Conservation (phyloP, 2,329 filamentous ascomycete species). For the Botrytis cinerea region DNA sequence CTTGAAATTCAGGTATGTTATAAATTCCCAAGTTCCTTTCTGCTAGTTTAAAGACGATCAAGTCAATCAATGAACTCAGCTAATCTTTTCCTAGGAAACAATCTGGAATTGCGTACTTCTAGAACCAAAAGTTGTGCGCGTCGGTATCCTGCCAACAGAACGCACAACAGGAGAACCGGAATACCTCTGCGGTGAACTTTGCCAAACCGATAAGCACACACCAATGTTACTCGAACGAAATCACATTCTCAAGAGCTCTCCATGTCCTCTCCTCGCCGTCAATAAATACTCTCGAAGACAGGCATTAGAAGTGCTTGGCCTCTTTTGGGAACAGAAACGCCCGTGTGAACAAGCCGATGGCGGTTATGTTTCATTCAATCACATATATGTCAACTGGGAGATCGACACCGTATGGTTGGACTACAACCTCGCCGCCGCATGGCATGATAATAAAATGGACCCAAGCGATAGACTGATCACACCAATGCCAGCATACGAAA, state of each 20-base stretch:
- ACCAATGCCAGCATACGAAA: not conserved
- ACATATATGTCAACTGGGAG: not conserved
- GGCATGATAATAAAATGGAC: not conserved
- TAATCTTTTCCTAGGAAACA: not conserved
- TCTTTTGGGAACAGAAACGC: not conserved
- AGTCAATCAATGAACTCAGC: accelerated
- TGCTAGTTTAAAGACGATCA: not conserved
- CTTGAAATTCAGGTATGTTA: not conserved
- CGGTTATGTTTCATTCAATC: not conserved
- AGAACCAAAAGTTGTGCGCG: not conserved
- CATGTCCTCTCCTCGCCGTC: not conserved
- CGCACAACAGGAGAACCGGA: not conserved
- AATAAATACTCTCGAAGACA: not conserved
- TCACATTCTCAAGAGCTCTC: not conserved
- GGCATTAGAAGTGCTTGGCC: not conserved
- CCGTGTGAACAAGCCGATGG: not conserved
- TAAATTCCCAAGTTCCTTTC: not conserved
- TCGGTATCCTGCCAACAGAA: not conserved
- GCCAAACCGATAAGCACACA: not conserved
- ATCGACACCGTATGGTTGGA: not conserved
- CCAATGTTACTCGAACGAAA: not conserved
- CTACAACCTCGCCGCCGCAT: not conserved
- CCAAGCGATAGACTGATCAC: not conserved
- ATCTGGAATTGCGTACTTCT: not conserved
- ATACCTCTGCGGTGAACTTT: not conserved